Conservation (phyloP, 2,329 filamentous ascomycete genomes). For the Microsporum ferrugineum region DNA sequence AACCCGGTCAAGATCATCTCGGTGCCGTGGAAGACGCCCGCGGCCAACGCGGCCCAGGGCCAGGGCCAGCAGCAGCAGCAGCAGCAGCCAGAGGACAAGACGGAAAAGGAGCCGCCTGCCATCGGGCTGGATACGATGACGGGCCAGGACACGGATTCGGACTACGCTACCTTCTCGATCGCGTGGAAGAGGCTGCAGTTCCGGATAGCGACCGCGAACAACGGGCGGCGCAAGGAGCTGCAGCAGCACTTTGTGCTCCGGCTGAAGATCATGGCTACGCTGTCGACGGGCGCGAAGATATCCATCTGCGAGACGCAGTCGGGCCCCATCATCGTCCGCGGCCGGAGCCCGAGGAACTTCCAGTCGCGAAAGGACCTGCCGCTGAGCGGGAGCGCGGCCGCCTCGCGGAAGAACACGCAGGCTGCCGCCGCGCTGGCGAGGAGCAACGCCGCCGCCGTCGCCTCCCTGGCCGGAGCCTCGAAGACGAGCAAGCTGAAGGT, state of each 20-base stretch:
- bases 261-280: constrained; percentile 70
- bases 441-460: constrained; percentile 14
- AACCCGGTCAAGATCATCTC: constrained; percentile 88
- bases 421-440: constrained; percentile 19
- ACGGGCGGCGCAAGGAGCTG: constrained; percentile 83
- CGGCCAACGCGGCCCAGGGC: constrained; percentile 51
- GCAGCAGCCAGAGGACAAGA: constrained; percentile 42
- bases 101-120: constrained; percentile 75
- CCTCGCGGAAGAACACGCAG: constrained; percentile 59
- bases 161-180: constrained; percentile 82
- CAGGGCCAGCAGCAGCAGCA: constrained; percentile 27
- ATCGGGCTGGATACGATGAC: constrained; percentile 59
- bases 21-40: constrained; percentile 94
- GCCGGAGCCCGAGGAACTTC: constrained; percentile 87
- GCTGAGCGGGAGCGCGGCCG: constrained; percentile 65
- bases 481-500: constrained; percentile 12
- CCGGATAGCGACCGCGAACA: constrained; percentile 89
- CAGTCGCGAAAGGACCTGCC: constrained; percentile 88
- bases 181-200: constrained; percentile 92
- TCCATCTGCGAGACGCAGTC: constrained; percentile 75
- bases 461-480: neutral
- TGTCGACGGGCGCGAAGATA: constrained; percentile 72
- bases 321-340: constrained; percentile 84
- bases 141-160: constrained; percentile 61
- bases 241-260: constrained; percentile 93